Base-by-base conservation (phyloP, 768 basidiomycete genomes). In the Piloderma croceum region DNA sequence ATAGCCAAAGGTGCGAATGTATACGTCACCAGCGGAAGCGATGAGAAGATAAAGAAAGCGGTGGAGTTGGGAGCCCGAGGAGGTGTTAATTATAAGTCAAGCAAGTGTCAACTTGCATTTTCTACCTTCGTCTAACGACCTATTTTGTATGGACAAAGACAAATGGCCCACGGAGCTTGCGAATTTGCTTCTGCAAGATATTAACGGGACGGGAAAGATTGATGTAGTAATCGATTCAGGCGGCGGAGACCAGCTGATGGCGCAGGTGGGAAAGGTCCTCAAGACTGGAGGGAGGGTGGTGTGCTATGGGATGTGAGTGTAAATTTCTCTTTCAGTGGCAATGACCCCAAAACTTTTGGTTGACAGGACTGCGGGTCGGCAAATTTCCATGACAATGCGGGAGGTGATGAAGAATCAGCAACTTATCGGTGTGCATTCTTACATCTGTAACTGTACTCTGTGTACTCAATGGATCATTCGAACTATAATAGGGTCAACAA, bases 1-100 rank as follows among this genome's bases (percentile, higher is more conserved):
- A 51, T 89, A 3, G 87, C 84, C 1, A 72, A 71, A 39, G 84
- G 89, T 21, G 83, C 85, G 1, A 74, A 73, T 24, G 86, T 90
- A n/a, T 91, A 81, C 57, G 86, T 90, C 18, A 86, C 90, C 4
- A 87, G 83, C 45, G 74, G 84, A 7, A 77, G 60, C 33, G 65
- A 70, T 20, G 74, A 77, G 7, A 91, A 91, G 65, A 78, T 92
- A 34, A 58, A 64, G 35, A 77, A 71, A 40, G 88, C 88, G 0
- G 56, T 76, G 15, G 59, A 60, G 12, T 64, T 90, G 7, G 90
- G 90, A 9, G 89, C 86, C 0, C 74, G 71, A 46, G 89, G 77
- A n/a, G 89, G 89, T 1, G 78, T 78, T 6, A 77, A 70, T 51
- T 92, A 91, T 57, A 82, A 73, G 54, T 67, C 76, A 24, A 61